These are phyloP conservation scores for Aspergillus conjunctus DNA, from an alignment of 495 filamentous ascomycete genomes.

Conservation along the genomic window DNA sequence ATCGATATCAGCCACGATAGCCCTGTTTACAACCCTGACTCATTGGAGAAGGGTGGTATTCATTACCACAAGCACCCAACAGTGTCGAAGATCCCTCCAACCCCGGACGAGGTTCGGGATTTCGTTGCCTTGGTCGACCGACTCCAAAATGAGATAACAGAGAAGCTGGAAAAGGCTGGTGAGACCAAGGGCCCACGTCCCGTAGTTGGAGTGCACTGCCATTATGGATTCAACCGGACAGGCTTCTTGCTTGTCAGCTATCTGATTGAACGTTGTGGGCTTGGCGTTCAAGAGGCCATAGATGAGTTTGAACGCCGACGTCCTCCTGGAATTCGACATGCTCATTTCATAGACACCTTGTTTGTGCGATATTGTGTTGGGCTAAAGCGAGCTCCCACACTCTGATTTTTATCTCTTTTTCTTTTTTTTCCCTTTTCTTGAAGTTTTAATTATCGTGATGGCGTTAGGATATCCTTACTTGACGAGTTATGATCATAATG, in stretches of 20 bases:
- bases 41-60: conserved; percentile 70
- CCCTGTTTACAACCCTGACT: conserved; percentile 81
- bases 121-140: conserved; percentile 81
- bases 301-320: conserved; percentile 73
- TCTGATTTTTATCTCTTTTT: conserved; percentile 27
- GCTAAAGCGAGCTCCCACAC: conserved; percentile 54
- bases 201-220: conserved; percentile 83
- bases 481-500: conserved; percentile 26
- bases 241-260: conserved; percentile 93
- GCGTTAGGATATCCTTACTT: conserved; percentile 16
- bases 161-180: conserved; percentile 41
- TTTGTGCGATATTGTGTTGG: conserved; percentile 75
- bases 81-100: conserved; percentile 88
- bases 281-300: conserved; percentile 73
- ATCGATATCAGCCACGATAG: conserved; percentile 87
- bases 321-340: conserved; percentile 85
- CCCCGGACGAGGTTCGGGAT: conserved; percentile 67
- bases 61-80: conserved; percentile 87
- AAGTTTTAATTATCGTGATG: neutral
- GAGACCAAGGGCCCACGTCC: conserved; percentile 51
- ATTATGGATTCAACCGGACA: conserved; percentile 92
- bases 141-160: conserved; percentile 51
- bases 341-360: conserved; percentile 83
- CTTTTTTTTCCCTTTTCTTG: conserved; percentile 10
- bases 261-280: conserved; percentile 78